These are phyloP conservation scores for Colletotrichum tropicicola DNA, from an alignment of 2,329 filamentous ascomycete genomes.

Conservation along the genomic window DNA sequence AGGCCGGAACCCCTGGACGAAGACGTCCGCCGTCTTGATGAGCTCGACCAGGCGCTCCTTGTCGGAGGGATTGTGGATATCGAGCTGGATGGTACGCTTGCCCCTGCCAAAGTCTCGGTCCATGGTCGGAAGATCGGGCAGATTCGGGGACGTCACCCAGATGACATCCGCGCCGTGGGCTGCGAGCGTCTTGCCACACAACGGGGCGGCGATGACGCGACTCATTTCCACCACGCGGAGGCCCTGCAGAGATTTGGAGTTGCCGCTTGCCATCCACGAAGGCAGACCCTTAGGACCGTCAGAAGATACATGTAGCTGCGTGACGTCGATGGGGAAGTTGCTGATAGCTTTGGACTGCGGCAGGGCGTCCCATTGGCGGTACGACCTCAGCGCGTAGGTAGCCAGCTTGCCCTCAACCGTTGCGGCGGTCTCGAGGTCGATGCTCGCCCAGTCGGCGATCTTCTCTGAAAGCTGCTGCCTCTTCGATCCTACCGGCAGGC, in stretches of 20 bases:
- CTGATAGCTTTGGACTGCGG: conserved; percentile 54
- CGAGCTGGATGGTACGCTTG: conserved; percentile 42
- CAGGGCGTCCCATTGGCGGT: conserved; percentile 58
- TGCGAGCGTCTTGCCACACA: conserved; percentile 41
- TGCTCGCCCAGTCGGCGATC: conserved; percentile 48
- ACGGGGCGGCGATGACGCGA: conserved; percentile 44
- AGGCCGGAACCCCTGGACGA: conserved; percentile 57
- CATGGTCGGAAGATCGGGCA: conserved; percentile 42
- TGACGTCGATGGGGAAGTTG: conserved; percentile 55
- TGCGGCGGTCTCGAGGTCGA: conserved; percentile 58
- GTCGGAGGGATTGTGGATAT: conserved; percentile 37
- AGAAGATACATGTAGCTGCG: conserved; percentile 41
- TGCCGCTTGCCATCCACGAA: conserved; percentile 45
- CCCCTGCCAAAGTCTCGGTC: conserved; percentile 44
- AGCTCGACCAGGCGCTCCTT: conserved; percentile 38
- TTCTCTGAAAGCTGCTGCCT: conserved; percentile 48
- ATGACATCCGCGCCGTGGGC: conserved; percentile 44
- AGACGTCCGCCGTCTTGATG: conserved; percentile 47
- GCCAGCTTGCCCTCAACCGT: conserved; percentile 48
- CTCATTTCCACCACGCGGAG: conserved; percentile 45
- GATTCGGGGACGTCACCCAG: conserved; percentile 40
- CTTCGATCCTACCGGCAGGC: conserved; percentile 41
- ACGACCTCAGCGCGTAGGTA: conserved; percentile 59
- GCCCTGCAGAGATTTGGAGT: conserved; percentile 39
- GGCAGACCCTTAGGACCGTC: conserved; percentile 27